Evolutionary conservation across 2,329 filamentous ascomycete species (phyloP), one percentile per base, ranked within the genome.

Genomic region (Leptographium radiaticola): DNA sequence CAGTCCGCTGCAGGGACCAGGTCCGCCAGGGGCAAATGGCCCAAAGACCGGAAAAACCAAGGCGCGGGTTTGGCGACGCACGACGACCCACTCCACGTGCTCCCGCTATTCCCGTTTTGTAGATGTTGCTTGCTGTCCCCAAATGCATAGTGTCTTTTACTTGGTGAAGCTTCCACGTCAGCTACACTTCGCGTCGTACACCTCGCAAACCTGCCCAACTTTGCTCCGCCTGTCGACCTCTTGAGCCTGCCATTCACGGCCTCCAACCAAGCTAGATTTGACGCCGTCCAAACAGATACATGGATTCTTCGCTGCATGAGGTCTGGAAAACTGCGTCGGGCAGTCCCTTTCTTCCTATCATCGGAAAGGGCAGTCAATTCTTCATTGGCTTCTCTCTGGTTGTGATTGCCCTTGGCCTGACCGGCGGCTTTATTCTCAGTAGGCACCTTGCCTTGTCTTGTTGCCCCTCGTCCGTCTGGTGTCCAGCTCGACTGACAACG

Each of bases 271-370:
- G 8, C 33, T 25, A 25, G 25, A 25, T 25, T 25, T 5, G 38
- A 39, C 48, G 36, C 49, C 48, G 44, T 16, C 15, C 40, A 54
- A 57, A 53, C 51, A 60, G 60, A 64, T 76, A 75, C 74, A 87
- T 87, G 83, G 84, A 86, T 80, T 80, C 83, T 66, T 88, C 87
- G 76, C 75, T 95, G 70, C 83, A 85, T 72, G 83, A 93, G 70
- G 79, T 95, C 74, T 97, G 91, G 91, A 86, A 94, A 78, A 87
- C 88, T 77, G 87, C 90, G 74, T 81, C 87, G 71, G 81, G 82
- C 77, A 87, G 82, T 74, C 88, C 89, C 59, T 97, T 93, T 74
- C 71, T 83, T 62, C 89, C 91, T 58, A 67, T 81, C 55, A 73
- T 97, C 63, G 79, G 79, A 68, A 97, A 97, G 75, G 79, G 83